Evolutionary conservation across 768 basidiomycete genomes (phyloP).

Genomic region (Exidia glandulosa): DNA sequence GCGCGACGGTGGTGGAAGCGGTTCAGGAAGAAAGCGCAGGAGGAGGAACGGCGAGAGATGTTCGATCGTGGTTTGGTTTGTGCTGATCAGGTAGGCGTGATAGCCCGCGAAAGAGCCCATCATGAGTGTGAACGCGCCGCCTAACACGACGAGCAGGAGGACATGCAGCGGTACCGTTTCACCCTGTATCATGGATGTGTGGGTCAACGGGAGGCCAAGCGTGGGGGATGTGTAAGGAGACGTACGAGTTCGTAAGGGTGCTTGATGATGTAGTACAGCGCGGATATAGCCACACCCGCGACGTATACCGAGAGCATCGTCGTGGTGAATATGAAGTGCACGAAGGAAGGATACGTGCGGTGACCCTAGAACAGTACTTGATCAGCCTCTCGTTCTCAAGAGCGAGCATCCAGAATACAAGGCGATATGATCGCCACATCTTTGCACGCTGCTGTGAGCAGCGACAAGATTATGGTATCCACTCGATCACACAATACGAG

Average conservation of each 20-base stretch:
- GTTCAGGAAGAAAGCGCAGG: constrained; percentile 52
- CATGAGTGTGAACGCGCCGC: constrained; percentile 48
- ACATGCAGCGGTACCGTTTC: constrained; percentile 60
- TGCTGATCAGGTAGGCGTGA: constrained; percentile 65
- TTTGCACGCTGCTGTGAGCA: too few relatives aligned
- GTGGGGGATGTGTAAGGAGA: neutral
- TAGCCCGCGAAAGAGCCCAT: constrained; percentile 69
- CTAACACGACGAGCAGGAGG: constrained; percentile 49
- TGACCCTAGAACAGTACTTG: constrained; percentile 51
- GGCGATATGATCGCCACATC: too few relatives aligned
- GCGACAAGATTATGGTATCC: neutral
- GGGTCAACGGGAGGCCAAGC: neutral
- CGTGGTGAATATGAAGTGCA: constrained; percentile 61
- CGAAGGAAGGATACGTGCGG: constrained; percentile 73
- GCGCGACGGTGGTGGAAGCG: constrained; percentile 30
- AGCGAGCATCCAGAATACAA: too few relatives aligned
- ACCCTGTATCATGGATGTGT: constrained; percentile 39
- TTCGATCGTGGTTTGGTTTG: constrained; percentile 81
- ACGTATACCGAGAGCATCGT: constrained; percentile 55
- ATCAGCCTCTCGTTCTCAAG: too few relatives aligned
- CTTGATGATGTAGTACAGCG: constrained; percentile 54
- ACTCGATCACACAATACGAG: neutral
- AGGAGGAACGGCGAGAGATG: constrained; percentile 64
- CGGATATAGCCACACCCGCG: constrained; percentile 37
- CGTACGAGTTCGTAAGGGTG: constrained; percentile 55